Evolutionary conservation across 2,329 filamentous ascomycete genomes (phyloP).

Genomic region (Penicillium corylophilum): DNA sequence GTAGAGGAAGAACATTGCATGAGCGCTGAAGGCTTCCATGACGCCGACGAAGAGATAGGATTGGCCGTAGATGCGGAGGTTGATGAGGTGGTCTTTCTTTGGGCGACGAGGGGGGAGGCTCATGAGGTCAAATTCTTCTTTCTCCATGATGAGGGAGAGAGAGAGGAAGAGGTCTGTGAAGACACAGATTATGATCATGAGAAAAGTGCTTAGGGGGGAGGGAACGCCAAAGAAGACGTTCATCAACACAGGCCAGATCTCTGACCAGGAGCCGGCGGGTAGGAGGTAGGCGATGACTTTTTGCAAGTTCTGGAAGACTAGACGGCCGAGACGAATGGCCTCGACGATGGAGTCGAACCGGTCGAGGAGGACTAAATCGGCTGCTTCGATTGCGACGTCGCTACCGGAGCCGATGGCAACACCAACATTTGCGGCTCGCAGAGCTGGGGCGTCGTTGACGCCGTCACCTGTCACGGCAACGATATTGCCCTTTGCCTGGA

Average conservation of each 20-base stretch:
- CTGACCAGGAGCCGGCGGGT: constrained; percentile 55
- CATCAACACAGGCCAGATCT: constrained; percentile 58
- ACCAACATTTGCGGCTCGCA: constrained; percentile 34
- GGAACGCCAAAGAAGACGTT: constrained; percentile 59
- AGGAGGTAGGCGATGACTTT: constrained; percentile 47
- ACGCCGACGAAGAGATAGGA: constrained; percentile 55
- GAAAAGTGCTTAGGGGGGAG: constrained; percentile 51
- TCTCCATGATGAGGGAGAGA: constrained; percentile 55
- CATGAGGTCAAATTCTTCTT: constrained; percentile 56
- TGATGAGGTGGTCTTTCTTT: constrained; percentile 54
- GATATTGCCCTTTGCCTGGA: constrained; percentile 37
- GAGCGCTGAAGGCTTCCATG: constrained; percentile 52
- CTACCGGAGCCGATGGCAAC: constrained; percentile 39
- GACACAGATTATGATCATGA: constrained; percentile 60
- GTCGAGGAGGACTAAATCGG: constrained; percentile 40
- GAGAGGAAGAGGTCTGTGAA: constrained; percentile 57
- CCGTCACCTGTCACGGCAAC: constrained; percentile 45
- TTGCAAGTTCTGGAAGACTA: constrained; percentile 39
- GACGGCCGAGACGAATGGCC: constrained; percentile 32
- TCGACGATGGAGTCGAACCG: constrained; percentile 36
- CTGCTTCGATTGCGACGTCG: constrained; percentile 43
- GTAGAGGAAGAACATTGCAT: constrained; percentile 57
- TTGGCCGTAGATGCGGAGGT: constrained; percentile 52
- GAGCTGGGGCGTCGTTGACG: constrained; percentile 38
- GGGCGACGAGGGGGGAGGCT: constrained; percentile 53